phyloP scores from a whole-genome alignment of 257 asterid genomes.

The Solanum sejunctum region DNA sequence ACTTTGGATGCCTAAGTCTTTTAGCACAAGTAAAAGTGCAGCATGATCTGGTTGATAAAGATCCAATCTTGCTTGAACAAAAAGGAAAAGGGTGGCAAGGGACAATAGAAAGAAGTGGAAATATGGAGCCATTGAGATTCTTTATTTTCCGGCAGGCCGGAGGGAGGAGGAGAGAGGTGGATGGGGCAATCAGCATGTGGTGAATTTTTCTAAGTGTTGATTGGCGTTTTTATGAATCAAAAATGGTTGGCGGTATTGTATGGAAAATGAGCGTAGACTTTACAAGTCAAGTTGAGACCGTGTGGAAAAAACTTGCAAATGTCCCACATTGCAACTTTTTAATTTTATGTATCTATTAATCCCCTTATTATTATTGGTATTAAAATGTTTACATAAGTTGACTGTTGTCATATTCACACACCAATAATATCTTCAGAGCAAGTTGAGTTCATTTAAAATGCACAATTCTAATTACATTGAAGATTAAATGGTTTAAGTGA shows the following conservation, averaged over 20 bases:
- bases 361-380: too few relatives aligned
- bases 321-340: neutral
- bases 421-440: neutral
- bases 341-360: too few relatives aligned
- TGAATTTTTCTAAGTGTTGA: neutral
- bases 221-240: neutral
- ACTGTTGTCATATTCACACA: neutral
- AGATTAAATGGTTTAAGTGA: neutral
- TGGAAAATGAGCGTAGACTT: neutral
- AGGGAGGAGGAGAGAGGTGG: neutral
- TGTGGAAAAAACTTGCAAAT: neutral
- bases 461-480: too few relatives aligned
- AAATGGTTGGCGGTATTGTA: neutral
- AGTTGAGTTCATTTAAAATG: too few relatives aligned
- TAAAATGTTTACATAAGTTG: neutral
- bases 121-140: constrained; percentile 14
- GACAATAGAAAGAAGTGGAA: constrained; percentile 15
- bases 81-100: constrained; percentile 9
- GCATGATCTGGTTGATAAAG: constrained; percentile 32
- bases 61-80: constrained; percentile 19
- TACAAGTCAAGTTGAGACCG: neutral
- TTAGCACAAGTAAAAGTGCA: constrained; percentile 27
- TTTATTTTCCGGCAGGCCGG: neutral
- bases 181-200: neutral
- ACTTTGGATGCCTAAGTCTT: constrained; percentile 13